These are phyloP conservation scores for Herpetomonas samuelpessoai DNA, from an alignment of 208 protist species.

Conservation along the genomic window DNA sequence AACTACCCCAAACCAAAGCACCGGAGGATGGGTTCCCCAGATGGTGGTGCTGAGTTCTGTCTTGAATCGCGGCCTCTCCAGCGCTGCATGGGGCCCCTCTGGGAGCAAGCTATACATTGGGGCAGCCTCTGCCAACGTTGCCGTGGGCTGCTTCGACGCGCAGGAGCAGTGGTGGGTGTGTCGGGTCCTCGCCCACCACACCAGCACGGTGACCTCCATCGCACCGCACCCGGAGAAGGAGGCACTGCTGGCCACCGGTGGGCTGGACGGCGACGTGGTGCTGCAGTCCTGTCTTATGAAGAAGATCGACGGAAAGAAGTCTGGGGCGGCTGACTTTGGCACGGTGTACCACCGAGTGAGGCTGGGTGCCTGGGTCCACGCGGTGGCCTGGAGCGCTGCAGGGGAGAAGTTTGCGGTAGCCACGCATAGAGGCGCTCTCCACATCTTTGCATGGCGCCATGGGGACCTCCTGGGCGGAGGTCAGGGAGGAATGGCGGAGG, in stretches of 20 bases:
- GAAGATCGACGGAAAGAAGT: conserved; percentile 25
- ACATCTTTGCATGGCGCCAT: not conserved
- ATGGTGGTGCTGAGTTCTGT: conserved; percentile 35
- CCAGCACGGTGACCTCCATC: conserved; percentile 8
- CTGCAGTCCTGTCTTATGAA: conserved; percentile 54
- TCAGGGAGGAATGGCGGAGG: too few relatives aligned
- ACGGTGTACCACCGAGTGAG: conserved; percentile 17
- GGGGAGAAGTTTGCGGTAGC: conserved; percentile 23
- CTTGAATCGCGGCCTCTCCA: conserved; percentile 32
- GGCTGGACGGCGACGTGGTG: conserved; percentile 39
- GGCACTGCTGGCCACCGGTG: conserved; percentile 33
- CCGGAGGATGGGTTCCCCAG: conserved; percentile 15
- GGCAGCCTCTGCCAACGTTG: conserved; percentile 42
- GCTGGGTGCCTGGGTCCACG: conserved; percentile 30
- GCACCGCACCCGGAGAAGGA: conserved; percentile 55
- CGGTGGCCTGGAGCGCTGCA: conserved; percentile 25
- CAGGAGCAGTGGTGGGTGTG: conserved; percentile 62
- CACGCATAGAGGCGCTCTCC: conserved; percentile 32
- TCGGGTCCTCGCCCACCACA: conserved; percentile 20
- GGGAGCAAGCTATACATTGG: conserved; percentile 58
- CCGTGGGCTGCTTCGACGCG: conserved; percentile 51
- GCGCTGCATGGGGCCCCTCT: conserved; percentile 36
- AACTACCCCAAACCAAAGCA: not conserved
- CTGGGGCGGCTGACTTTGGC: conserved; percentile 16
- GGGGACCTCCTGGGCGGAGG: not conserved